Percentiles rank a stretch among this genome's conserved stretches.
phyloP scores from a whole-genome alignment of 2,329 filamentous ascomycete species.

The Ophiocordyceps camponoti-floridani region DNA sequence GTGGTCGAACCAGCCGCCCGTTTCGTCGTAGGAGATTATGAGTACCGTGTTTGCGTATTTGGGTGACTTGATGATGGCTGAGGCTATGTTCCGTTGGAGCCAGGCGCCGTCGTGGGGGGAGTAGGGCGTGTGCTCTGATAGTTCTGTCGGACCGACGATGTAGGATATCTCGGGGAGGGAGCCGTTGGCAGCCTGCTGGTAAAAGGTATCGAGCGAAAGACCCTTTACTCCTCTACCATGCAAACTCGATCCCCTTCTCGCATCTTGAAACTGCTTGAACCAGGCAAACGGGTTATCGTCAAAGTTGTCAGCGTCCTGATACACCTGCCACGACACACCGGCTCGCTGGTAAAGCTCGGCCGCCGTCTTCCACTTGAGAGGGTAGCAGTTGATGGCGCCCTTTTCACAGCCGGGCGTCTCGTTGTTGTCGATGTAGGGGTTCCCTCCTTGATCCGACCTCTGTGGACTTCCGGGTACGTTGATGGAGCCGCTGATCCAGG shows the following conservation, averaged over 20 bases:
- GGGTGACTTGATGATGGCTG: conserved; percentile 29
- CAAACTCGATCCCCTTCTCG: conserved; percentile 19
- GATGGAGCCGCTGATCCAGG: conserved; percentile 30
- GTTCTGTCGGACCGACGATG: conserved; percentile 29
- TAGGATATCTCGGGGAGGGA: conserved; percentile 32
- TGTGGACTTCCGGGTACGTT: conserved; percentile 28
- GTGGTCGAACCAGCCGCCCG: conserved; percentile 36
- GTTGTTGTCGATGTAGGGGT: conserved; percentile 29
- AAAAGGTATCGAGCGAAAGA: conserved; percentile 29
- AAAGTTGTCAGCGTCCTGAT: conserved; percentile 30
- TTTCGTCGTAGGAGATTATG: conserved; percentile 27
- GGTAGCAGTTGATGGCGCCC: conserved; percentile 29
- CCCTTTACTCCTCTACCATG: conserved; percentile 26
- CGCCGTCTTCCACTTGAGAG: conserved; percentile 33
- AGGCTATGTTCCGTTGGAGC: conserved; percentile 32
- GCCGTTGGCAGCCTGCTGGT: conserved; percentile 27
- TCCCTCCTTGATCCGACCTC: conserved; percentile 20
- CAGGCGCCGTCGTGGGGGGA: conserved; percentile 34
- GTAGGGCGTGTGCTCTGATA: conserved; percentile 35
- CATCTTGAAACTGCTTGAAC: conserved; percentile 32
- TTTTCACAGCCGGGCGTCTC: conserved; percentile 25
- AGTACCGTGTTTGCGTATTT: conserved; percentile 28
- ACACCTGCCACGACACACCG: conserved; percentile 31
- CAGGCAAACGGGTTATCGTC: conserved; percentile 35
- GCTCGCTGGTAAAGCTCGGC: conserved; percentile 28